phyloP scores from a whole-genome alignment of 1,284 basidiomycete genomes.

The Microbotryomycetes sp. region DNA sequence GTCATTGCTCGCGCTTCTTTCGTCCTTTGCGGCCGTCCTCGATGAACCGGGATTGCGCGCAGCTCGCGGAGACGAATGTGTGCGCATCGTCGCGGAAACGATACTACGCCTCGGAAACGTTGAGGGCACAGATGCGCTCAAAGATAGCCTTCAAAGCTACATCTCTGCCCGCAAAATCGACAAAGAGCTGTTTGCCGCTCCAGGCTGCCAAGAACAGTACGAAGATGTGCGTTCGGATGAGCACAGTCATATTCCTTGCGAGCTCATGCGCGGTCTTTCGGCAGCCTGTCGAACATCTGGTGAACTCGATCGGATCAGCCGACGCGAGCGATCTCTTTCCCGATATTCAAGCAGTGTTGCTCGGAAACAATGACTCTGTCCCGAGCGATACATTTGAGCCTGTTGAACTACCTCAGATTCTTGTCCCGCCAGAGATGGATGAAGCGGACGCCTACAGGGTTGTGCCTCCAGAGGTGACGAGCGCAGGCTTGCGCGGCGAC shows the following conservation, averaged over 20 bases:
- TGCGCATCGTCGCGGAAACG: slow-evolving; percentile 34
- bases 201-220: slow-evolving; percentile 24
- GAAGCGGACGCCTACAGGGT: slow-evolving; percentile 61
- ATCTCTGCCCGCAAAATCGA: slow-evolving; percentile 20
- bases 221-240: slow-evolving; percentile 27
- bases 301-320: slow-evolving; percentile 1
- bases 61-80: slow-evolving; percentile 35
- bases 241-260: too few species aligned
- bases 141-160: slow-evolving; percentile 25
- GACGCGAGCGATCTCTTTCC: background rate
- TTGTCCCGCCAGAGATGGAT: slow-evolving; percentile 79
- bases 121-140: slow-evolving; percentile 17
- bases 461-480: slow-evolving; percentile 7
- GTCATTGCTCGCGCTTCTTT: slow-evolving; percentile 27
- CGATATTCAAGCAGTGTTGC: background rate
- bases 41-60: slow-evolving; percentile 34
- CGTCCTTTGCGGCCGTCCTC: slow-evolving; percentile 34
- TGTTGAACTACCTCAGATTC: slow-evolving; percentile 65
- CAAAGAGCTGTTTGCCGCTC: slow-evolving; percentile 27
- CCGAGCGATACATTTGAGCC: slow-evolving; percentile 48
- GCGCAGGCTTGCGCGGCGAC: slow-evolving; percentile 47
- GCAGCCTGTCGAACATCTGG: slow-evolving; percentile 12
- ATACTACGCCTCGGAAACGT: slow-evolving; percentile 23
- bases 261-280: too few species aligned
- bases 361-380: slow-evolving; percentile 48